Evolutionary conservation across 192 early-diverging fungal genomes (phyloP).

Genomic region (Gigaspora rosea): DNA sequence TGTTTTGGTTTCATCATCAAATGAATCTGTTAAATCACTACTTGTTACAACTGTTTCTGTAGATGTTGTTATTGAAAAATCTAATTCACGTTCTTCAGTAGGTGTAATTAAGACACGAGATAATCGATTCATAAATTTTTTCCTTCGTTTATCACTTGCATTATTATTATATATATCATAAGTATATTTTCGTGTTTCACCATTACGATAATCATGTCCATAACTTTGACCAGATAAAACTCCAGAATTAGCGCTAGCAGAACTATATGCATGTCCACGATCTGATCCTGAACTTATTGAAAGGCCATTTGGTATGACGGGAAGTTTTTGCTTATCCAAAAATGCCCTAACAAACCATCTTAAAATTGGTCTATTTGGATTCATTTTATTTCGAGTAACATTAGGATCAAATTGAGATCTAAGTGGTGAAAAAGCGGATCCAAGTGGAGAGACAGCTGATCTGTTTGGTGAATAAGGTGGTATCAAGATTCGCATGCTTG

Average conservation of each 20-base stretch:
- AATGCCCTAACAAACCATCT: conserved; percentile 18
- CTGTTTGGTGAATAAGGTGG: neutral
- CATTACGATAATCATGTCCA: neutral
- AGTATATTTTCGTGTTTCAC: neutral
- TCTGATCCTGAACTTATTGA: neutral
- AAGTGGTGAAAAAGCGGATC: neutral
- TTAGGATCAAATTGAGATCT: neutral
- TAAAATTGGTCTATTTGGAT: neutral
- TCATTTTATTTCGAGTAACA: neutral
- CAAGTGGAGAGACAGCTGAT: neutral
- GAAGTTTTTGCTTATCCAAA: neutral
- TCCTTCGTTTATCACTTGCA: neutral
- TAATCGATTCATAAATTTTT: conserved; percentile 1
- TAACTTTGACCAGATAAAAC: neutral
- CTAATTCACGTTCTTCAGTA: neutral
- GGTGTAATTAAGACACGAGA: neutral
- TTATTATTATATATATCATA: neutral
- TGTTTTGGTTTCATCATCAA: neutral
- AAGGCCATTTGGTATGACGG: neutral
- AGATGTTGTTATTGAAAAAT: neutral
- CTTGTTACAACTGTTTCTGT: neutral
- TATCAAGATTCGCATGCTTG: neutral
- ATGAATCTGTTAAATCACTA: neutral
- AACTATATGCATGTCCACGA: neutral
- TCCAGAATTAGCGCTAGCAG: neutral